A percentile compares a stretch with the other conserved stretches of the same genome.
Conservation (phyloP, 2,329 filamentous ascomycete genomes). For the Parastagonospora nodorum region DNA sequence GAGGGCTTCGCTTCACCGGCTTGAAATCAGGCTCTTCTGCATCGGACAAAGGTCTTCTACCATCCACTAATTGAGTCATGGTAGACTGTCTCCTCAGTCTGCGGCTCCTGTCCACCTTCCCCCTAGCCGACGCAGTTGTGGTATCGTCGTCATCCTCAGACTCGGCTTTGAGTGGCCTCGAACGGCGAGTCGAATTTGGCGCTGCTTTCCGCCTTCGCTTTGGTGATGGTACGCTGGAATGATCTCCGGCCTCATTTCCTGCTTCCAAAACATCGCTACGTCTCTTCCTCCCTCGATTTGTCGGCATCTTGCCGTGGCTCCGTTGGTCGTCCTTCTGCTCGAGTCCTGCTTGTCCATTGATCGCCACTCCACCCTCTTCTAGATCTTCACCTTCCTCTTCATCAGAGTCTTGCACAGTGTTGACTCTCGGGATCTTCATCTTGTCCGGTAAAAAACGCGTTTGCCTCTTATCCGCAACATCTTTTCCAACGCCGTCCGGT, state of each 20-base stretch:
- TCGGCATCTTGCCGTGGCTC: not conserved
- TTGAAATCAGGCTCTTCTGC: slow-evolving; percentile 31
- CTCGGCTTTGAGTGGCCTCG: slow-evolving; percentile 3
- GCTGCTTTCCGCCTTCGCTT: slow-evolving; percentile 27
- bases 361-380: slow-evolving; percentile 6
- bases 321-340: not conserved
- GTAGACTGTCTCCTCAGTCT: slow-evolving; percentile 39
- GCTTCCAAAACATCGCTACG: slow-evolving; percentile 12
- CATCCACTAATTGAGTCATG: slow-evolving; percentile 41
- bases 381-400: slow-evolving; percentile 12
- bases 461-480: slow-evolving; percentile 30
- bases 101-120: slow-evolving; percentile 3
- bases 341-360: not conserved
- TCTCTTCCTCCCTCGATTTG: slow-evolving; percentile 22
- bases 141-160: slow-evolving; percentile 7
- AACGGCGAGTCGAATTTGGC: slow-evolving; percentile 5
- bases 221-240: slow-evolving; percentile 1
- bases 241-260: slow-evolving; percentile 9
- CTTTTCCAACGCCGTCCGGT: slow-evolving; percentile 13
- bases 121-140: slow-evolving; percentile 1
- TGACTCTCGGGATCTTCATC: slow-evolving; percentile 19
- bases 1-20: slow-evolving; percentile 21
- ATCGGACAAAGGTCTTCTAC: slow-evolving; percentile 24
- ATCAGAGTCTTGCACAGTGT: slow-evolving; percentile 17
- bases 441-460: slow-evolving; percentile 36